Base-by-base conservation (phyloP, 2,329 filamentous ascomycete species). In the Colletotrichum spinosum region DNA sequence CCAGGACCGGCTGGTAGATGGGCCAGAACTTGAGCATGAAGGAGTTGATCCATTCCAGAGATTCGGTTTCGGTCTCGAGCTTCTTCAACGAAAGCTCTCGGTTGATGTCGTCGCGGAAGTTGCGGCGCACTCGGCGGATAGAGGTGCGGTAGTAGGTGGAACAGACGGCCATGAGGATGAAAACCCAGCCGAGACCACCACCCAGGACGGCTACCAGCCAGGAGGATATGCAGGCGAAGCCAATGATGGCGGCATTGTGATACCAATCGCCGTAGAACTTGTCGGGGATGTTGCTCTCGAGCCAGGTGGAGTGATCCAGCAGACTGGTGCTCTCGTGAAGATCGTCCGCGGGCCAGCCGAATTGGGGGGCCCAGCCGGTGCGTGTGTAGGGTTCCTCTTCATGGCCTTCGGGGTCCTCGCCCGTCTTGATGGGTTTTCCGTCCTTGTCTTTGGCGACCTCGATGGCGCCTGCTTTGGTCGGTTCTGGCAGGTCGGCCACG, bases 21-120 rank as follows among this genome's bases (percentile, higher is more conserved):
- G 96, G 96, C 96, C 96, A 99, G 81, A 99, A 99, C 77, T 99
- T 99, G 80, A 97, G 89, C 72, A 99, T 77, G 81, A 99, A 99
- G 72, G 93, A 97, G 84, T 99, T 99, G 78, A 99, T 98, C 96
- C 96, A 99, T 78, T 99, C 96, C 53, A 99, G 83, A 61, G 92
- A 96, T 79, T 99, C 96, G 34, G 89, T 89, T 71, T 99, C 96
- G 8, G 90, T 96, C 72, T 98, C 96, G 58, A 99, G 83, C 72
- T 87, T 92, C 78, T 90, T 91, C 78, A 97, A 92, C 11, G 91
- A 90, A 84, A 97, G 86, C 77, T 97, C 94, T 58, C 96, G 90
- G 66, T 90, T 91, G 70, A 99, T 87, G 74, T 99, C 96, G 79
- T 99, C 96, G 65, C 95, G 90, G 78, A 97, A 97, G 78, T 99